phyloP scores from a whole-genome alignment of 495 filamentous ascomycete genomes.

The Penicillium soppii region DNA sequence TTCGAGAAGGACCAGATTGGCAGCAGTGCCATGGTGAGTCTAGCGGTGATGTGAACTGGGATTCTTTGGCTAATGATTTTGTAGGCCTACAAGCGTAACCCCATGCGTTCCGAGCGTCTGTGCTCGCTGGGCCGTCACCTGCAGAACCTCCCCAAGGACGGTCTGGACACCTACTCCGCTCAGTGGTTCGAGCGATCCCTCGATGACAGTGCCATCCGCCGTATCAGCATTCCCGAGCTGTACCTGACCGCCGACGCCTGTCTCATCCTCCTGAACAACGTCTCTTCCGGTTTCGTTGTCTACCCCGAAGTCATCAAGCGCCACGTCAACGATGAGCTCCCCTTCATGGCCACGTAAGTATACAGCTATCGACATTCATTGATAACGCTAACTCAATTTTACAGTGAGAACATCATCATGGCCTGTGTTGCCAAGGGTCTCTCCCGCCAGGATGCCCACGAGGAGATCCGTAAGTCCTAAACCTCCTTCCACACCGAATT shows the following conservation, averaged over 20 bases:
- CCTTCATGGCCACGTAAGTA: slow-evolving; percentile 79
- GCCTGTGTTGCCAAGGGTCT: slow-evolving; percentile 70
- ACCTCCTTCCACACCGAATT: not conserved
- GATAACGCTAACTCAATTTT: slow-evolving; percentile 15
- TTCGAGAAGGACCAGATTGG: slow-evolving; percentile 69
- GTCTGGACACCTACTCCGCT: slow-evolving; percentile 71
- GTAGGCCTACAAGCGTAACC: slow-evolving; percentile 87
- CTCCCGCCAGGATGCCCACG: slow-evolving; percentile 87
- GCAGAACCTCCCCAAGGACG: slow-evolving; percentile 63
- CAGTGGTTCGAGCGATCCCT: slow-evolving; percentile 79
- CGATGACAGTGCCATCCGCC: slow-evolving; percentile 62
- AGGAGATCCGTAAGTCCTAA: slow-evolving; percentile 62
- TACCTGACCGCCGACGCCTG: slow-evolving; percentile 84
- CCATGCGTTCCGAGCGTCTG: slow-evolving; percentile 86
- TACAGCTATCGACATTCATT: not conserved
- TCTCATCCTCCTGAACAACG: slow-evolving; percentile 76
- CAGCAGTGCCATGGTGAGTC: slow-evolving; percentile 50
- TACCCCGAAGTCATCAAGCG: slow-evolving; percentile 76
- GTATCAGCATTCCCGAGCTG: slow-evolving; percentile 74
- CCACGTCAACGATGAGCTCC: slow-evolving; percentile 74
- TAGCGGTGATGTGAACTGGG: not conserved
- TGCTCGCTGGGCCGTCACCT: slow-evolving; percentile 72
- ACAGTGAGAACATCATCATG: slow-evolving; percentile 74
- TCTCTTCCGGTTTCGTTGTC: slow-evolving; percentile 78
- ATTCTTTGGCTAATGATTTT: slow-evolving; percentile 20